Evolutionary conservation across 306 rosid genomes (phyloP).

Genomic region (Erythrophleum fordii): DNA sequence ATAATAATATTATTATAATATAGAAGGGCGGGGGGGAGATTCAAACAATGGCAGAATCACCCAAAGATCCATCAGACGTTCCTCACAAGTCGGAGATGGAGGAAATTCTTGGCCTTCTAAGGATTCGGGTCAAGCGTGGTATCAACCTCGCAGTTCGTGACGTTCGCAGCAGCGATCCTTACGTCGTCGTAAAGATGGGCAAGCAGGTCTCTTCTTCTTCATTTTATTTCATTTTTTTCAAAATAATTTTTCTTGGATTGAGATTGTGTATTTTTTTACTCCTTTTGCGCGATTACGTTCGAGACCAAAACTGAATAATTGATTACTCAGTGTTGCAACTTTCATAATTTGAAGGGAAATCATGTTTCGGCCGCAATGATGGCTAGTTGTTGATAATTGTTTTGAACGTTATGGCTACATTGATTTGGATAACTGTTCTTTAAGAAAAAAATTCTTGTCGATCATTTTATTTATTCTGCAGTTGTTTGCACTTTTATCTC

Average conservation of each 20-base stretch:
- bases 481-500: background rate
- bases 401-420: background rate
- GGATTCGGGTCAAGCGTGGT: constrained; percentile 89
- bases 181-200: constrained; percentile 74
- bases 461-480: background rate
- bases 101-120: constrained; percentile 74
- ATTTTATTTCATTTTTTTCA: background rate
- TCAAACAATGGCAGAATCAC: background rate
- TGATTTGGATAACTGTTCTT: background rate
- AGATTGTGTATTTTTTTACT: background rate
- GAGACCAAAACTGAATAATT: background rate
- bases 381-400: background rate
- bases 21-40: background rate
- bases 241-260: background rate
- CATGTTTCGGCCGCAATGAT: background rate
- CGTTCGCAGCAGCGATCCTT: constrained; percentile 93
- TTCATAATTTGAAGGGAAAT: background rate
- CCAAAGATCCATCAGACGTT: background rate
- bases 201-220: constrained; percentile 62
- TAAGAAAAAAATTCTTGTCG: background rate
- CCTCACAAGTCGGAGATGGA: constrained; percentile 62
- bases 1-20: background rate
- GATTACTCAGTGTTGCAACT: background rate
- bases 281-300: background rate
- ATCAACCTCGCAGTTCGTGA: constrained; percentile 96